These are phyloP conservation scores for Endoconidiophora laricicola DNA, from an alignment of 2,329 filamentous ascomycete species.

Conservation along the genomic window DNA sequence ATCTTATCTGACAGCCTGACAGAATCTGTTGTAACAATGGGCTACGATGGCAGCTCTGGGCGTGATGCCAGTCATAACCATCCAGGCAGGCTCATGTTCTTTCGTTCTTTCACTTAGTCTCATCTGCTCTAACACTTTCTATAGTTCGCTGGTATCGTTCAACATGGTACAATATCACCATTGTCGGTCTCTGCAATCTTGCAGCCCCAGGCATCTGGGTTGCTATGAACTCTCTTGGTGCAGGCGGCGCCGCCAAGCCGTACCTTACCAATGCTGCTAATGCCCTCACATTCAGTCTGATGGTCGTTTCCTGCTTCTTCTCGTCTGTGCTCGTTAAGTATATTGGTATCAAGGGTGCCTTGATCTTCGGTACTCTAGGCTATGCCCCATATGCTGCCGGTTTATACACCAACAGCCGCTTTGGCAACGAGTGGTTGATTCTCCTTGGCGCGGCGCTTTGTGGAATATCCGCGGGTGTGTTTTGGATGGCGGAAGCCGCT, in stretches of 20 bases:
- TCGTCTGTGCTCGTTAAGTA: slow-evolving; percentile 46
- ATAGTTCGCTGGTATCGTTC: slow-evolving; percentile 42
- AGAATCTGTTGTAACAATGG: too few species aligned
- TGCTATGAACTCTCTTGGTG: slow-evolving; percentile 57
- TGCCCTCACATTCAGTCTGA: slow-evolving; percentile 53
- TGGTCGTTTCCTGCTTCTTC: slow-evolving; percentile 55
- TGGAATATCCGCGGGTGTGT: slow-evolving; percentile 53
- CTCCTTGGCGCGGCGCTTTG: slow-evolving; percentile 52
- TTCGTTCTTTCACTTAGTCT: too few species aligned
- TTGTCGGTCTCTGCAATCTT: slow-evolving; percentile 56
- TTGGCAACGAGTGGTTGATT: slow-evolving; percentile 50
- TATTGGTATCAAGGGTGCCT: slow-evolving; percentile 52
- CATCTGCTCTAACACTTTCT: too few species aligned
- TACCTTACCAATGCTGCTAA: slow-evolving; percentile 52
- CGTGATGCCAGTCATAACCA: too few species aligned
- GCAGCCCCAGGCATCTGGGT: slow-evolving; percentile 56
- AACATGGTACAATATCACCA: slow-evolving; percentile 55
- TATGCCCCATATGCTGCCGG: slow-evolving; percentile 57
- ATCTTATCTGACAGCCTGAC: too few species aligned
- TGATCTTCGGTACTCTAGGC: slow-evolving; percentile 51
- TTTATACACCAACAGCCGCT: slow-evolving; percentile 56
- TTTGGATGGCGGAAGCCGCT: slow-evolving; percentile 61
- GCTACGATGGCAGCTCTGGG: too few species aligned
- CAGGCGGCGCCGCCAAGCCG: slow-evolving; percentile 47
- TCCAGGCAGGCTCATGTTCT: too few species aligned